Evolutionary conservation across 1,284 basidiomycete genomes (phyloP), one percentile per base, ranked within the genome.

Genomic region (Cystobasidium sp.): DNA sequence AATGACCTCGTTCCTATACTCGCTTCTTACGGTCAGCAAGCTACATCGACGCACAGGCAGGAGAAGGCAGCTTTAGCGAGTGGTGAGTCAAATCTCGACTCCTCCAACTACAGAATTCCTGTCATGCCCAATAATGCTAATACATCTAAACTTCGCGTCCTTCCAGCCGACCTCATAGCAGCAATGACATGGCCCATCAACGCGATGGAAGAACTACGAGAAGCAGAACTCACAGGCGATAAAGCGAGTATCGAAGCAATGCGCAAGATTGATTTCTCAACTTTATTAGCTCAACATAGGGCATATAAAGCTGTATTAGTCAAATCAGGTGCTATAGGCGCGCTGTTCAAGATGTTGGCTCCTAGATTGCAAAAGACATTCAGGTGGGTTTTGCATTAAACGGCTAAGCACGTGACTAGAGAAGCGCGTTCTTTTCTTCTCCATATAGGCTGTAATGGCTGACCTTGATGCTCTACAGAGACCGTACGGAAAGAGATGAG

Each of bases 101-200:
- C 46, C 51, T 31, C 37, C 12, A 16, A 51, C 14, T 18, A n/a
- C 24, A 18, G n/a, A 14, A 20, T 39, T 6, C 4, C 44, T 66
- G 14, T n/a, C 12, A 66, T n/a, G n/a, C n/a, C n/a, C n/a, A n/a
- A 7, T 43, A n/a, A 39, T 12, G 12, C 63, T 61, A 58, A 62
- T 65, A 10, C 16, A n/a, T 41, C 14, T 55, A 24, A 65, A 20
- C 20, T 20, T 55, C 44, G 67, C 6, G 20, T 53, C 1, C 14
- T 20, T 3, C 16, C 76, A 85, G 85, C 89, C 7, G 95, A 97
- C 81, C 85, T 97, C 37, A 89, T 96, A 80, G 92, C 92, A 0
- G 93, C 94, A 0, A 91, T 97, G 89, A 97, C 94, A 3, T 97
- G 94, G 94, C 95, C 95, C 0, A 95, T 97, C 75, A 92, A 97